Evolutionary conservation across 1,284 basidiomycete genomes (phyloP), one percentile per base, ranked within the genome.

Genomic region (Naganishia albida): DNA sequence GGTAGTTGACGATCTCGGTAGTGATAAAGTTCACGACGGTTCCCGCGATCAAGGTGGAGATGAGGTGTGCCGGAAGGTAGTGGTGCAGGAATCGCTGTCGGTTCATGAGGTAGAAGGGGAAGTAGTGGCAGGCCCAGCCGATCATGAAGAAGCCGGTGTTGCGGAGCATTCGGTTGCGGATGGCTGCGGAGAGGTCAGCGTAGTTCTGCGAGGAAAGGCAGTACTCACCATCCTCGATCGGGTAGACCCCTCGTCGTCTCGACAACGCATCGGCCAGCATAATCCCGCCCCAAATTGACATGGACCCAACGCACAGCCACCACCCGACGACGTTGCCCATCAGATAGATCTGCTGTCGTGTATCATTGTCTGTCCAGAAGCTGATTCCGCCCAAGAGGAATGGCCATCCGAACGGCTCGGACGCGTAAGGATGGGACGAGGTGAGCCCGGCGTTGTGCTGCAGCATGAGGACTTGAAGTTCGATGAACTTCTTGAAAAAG

Each of bases 1-100:
- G 96, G 76, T 86, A 95, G 81, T 99, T 94, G 77, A 99, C 87
- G 10, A 89, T 88, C 73, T 97, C 94, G 38, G 90, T 90, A 59
- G 93, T 80, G 68, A 98, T 83, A 80, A 97, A 99, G 80, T 91
- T 93, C 73, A 98, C 82, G 38, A 97, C 88, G 2, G 90, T 85
- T 49, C 95, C 96, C 18, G 94, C 91, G 53, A 96, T 87, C 64
- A 99, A 83, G 16, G 92, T 88, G 7, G 93, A 94, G 26, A 91
- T 89, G 46, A 99, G 84, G 77, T 95, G 92, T 0, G 92, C 91
- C 6, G 95, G 95, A 8, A 99, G 87, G 77, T 99, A 99, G 79
- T 99, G 95, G 78, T 99, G 95, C 44, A 99, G 83, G 84, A 97
- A 97, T 39, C 95, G 84, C 76, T 99, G 96, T 62, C 96, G 90